Conservation (phyloP, 805 yeast species). For the Zygoascus flipseniorum region DNA sequence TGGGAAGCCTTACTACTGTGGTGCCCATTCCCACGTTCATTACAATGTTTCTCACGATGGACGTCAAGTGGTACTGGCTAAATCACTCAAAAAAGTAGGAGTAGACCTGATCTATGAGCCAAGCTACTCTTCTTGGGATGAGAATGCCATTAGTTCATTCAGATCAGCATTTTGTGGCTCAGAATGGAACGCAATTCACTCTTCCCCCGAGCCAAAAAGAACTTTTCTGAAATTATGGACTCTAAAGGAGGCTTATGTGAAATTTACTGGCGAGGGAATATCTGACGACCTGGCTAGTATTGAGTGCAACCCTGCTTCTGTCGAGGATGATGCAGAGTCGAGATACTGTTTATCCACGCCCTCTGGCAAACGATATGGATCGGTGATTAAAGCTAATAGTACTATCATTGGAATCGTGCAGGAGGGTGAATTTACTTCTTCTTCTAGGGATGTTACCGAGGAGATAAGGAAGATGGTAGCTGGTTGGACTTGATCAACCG, state of each 20-base stretch:
- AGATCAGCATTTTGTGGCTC: background rate
- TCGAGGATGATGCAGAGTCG: background rate
- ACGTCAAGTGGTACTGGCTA: background rate
- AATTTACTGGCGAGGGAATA: slow-evolving; percentile 53
- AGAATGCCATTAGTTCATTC: background rate
- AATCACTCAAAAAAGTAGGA: background rate
- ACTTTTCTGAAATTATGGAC: slow-evolving; percentile 53
- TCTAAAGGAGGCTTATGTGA: slow-evolving; percentile 66
- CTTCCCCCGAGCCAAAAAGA: background rate
- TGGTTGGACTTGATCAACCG: no score
- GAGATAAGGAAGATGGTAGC: no score
- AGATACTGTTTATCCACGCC: background rate
- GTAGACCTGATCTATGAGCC: background rate
- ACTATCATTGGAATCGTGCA: background rate
- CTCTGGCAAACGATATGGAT: background rate
- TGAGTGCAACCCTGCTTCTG: background rate
- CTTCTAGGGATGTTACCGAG: no score
- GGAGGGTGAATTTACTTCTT: background rate
- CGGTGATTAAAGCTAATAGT: background rate
- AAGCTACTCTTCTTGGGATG: background rate
- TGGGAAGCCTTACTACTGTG: background rate
- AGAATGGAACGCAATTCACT: background rate
- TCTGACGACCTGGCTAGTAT: background rate
- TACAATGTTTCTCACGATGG: background rate
- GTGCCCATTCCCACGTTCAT: background rate